These are phyloP conservation scores for Pseudonitzschia pungens DNA, from an alignment of 108 stramenopile genomes.

Conservation along the genomic window DNA sequence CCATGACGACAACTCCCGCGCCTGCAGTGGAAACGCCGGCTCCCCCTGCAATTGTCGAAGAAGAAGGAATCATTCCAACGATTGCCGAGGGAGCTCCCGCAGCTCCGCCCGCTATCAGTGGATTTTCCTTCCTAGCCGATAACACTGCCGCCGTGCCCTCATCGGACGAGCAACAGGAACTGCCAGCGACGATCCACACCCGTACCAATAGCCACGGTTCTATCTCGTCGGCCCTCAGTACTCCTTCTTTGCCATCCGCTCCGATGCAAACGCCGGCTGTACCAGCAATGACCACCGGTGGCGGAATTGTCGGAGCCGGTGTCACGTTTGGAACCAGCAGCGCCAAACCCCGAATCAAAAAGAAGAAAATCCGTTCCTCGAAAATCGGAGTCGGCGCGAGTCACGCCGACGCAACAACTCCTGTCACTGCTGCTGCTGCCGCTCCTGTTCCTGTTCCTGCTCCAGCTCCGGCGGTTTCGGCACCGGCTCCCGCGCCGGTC, in stretches of 20 bases:
- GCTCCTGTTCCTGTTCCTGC: slow-evolving; percentile 7
- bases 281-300: neutral
- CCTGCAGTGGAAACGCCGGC: slow-evolving; percentile 5
- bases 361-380: slow-evolving; percentile 36
- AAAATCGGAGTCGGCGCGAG: slow-evolving; percentile 26
- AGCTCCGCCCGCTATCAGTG: neutral
- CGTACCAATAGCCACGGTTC: slow-evolving; percentile 13
- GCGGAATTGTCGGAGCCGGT: slow-evolving; percentile 31
- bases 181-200: neutral
- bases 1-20: slow-evolving; percentile 27
- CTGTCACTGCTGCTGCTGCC: neutral
- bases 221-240: slow-evolving; percentile 16
- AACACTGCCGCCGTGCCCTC: slow-evolving; percentile 7
- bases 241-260: slow-evolving; percentile 8
- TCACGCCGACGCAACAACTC: slow-evolving; percentile 4
- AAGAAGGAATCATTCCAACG: slow-evolving; percentile 5
- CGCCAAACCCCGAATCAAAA: slow-evolving; percentile 31
- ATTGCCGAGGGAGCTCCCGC: slow-evolving; percentile 12
- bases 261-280: neutral
- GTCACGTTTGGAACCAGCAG: slow-evolving; percentile 41
- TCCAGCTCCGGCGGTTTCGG: slow-evolving; percentile 4
- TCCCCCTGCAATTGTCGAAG: slow-evolving; percentile 8
- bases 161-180: neutral
- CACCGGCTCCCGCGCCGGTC: slow-evolving; percentile 2
- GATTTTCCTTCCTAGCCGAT: slow-evolving; percentile 17